Evolutionary conservation across 2,329 filamentous ascomycete species (phyloP).

Genomic region (Alternaria gansuensis): DNA sequence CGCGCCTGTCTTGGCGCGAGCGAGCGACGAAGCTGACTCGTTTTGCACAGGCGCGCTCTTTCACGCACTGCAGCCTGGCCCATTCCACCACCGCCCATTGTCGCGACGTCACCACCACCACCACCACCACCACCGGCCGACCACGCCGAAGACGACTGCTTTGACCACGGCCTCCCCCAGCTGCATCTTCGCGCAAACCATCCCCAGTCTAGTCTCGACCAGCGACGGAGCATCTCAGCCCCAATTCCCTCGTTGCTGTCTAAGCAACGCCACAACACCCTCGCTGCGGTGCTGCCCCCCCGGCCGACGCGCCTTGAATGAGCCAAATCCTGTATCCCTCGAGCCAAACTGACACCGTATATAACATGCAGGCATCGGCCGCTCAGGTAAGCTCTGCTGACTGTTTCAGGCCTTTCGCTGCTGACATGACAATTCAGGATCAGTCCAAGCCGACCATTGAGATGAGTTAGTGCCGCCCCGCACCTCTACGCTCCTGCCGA

Average conservation of each 20-base stretch:
- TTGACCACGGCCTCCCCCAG: neutral
- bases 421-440: conserved; percentile 45
- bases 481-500: conserved; percentile 22
- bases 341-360: conserved; percentile 44
- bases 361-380: conserved; percentile 53
- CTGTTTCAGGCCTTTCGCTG: conserved; percentile 28
- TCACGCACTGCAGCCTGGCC: conserved; percentile 16
- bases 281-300: conserved; percentile 3
- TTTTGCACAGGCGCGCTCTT: conserved; percentile 12
- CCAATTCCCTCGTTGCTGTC: conserved; percentile 15
- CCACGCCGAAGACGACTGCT: conserved; percentile 1
- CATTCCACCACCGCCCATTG: conserved; percentile 10
- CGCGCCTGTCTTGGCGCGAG: conserved; percentile 19
- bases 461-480: conserved; percentile 52
- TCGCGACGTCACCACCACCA: conserved; percentile 24
- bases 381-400: conserved; percentile 63
- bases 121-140: conserved; percentile 2
- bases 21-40: conserved; percentile 24
- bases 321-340: conserved; percentile 46
- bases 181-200: neutral
- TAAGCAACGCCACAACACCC: conserved; percentile 21
- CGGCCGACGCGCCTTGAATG: conserved; percentile 28
- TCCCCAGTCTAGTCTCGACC: neutral
- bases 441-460: conserved; percentile 53
- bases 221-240: conserved; percentile 1